Evolutionary conservation across 108 stramenopile genomes (phyloP), one percentile per base, ranked within the genome.

Genomic region (Skeletonema grethae): DNA sequence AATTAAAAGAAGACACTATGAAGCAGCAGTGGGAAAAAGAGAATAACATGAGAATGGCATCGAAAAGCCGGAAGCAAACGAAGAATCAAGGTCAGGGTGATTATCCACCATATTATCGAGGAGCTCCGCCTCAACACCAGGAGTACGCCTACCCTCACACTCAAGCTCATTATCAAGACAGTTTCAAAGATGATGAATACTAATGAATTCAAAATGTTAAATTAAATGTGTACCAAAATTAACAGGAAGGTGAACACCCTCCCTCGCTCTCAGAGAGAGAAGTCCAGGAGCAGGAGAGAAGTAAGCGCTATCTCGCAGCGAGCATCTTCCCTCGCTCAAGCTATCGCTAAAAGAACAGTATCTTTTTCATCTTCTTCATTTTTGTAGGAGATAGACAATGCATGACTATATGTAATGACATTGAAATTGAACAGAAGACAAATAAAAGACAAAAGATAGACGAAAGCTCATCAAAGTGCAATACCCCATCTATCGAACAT

Each of bases 61-160:
- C 41, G 15, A 43, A 43, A 13, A 43, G 36, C 36, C 1, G 36
- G 10, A 8, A 38, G 10, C 9, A 43, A n/a, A 43, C 0, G 10
- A 15, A 36, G 41, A 41, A 24, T 25, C 12, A 12, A 0, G 12
- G 22, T 25, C 12, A 12, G 3, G 12, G 18, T 53, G 50, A 53
- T 9, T 53, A 53, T 53, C 50, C 50, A 22, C 22, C 50, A 53
- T 53, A 53, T 24, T 53, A 53, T 53, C 22, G 50, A 22, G 50
- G 50, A 22, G 15, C 22, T 2, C 50, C 50, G 22, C 50, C 50
- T 53, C 50, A 53, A 22, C 6, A 43, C 41, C 41, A 43, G 41
- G 15, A 43, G 15, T n/a, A 43, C 25, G 25, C 25, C 25, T 28
- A 28, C 15, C 15, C 41, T 43, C 41, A 43, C 41, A 5, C 13